Evolutionary conservation across 306 rosid species (phyloP), one percentile per base, ranked within the genome.

Genomic region (Sesbania bispinosa): DNA sequence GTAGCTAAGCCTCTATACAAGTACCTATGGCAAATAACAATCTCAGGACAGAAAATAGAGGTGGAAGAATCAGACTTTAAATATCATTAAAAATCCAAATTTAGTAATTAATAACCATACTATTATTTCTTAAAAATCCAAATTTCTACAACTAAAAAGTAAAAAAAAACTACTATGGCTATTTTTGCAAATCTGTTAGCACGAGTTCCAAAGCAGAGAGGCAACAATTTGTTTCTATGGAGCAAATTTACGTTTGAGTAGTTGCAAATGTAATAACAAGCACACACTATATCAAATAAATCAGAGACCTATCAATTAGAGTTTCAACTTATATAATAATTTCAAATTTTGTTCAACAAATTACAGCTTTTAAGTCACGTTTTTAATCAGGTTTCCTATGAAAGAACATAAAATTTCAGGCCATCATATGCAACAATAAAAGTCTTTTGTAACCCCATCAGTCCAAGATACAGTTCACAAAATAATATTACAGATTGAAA

Each of bases 1-100:
- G 96, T 94, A 23, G 99, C 85, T 85, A 94, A 85, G 46, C 99
- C 99, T 88, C 94, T 86, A 23, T 91, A 94, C 80, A 94, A 79
- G 85, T 94, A 94, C 90, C 99, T 94, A 63, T 2, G 74, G 20
- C 9, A n/a, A 54, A 79, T 43, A 72, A 18, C 4, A 69, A 42
- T 10, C 7, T 32, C 62, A 78, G 54, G 11, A 50, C 4, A 73
- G 11, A 66, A 57, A 57, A 6, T 13, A 43, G 10, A 8, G 41
- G 55, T 61, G 39, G 6, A 69, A 60, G 26, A 33, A 33, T 23
- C 30, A 69, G 3, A 2, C 26, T 27, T 26, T 10, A 18, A 45
- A 47, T 61, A 50, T 16, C 35, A 59, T 69, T 26, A 36, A 62
- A 59, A 59, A 68, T 39, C 30, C n/a, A n/a, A n/a, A n/a, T n/a